Percentiles rank a stretch among this genome's conserved stretches.
These are phyloP conservation scores for Sclerotinia spermophila DNA, from an alignment of 2,329 filamentous ascomycete species.

Conservation along the genomic window DNA sequence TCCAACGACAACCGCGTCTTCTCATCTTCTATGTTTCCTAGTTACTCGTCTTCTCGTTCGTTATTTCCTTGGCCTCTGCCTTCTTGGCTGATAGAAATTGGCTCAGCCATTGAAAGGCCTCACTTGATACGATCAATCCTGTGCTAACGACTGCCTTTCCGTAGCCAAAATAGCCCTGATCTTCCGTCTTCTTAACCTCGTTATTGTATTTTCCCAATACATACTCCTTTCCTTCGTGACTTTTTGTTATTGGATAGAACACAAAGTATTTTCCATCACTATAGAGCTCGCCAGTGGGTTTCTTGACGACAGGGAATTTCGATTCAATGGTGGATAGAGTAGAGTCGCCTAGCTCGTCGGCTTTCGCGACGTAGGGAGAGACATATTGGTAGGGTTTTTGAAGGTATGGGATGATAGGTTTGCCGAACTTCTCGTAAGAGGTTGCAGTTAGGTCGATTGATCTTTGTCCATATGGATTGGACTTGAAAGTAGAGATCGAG, in stretches of 20 bases:
- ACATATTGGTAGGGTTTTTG: slow-evolving; percentile 76
- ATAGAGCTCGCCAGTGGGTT: slow-evolving; percentile 69
- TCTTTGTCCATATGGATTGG: slow-evolving; percentile 78
- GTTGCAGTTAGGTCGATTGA: slow-evolving; percentile 51
- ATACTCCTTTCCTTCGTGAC: slow-evolving; percentile 58
- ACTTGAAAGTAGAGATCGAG: slow-evolving; percentile 71
- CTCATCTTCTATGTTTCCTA: neutral
- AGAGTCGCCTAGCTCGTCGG: slow-evolving; percentile 71
- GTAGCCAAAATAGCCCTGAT: slow-evolving; percentile 60
- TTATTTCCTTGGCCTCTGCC: slow-evolving; percentile 53
- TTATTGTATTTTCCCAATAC: slow-evolving; percentile 53
- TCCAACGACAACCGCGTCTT: neutral
- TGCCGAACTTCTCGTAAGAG: slow-evolving; percentile 51
- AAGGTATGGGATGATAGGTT: slow-evolving; percentile 75
- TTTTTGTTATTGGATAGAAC: slow-evolving; percentile 60
- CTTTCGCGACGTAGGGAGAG: slow-evolving; percentile 78
- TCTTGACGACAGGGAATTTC: slow-evolving; percentile 69
- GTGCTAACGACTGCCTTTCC: slow-evolving; percentile 69
- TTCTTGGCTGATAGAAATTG: slow-evolving; percentile 59
- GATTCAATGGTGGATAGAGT: slow-evolving; percentile 67
- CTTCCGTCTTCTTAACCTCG: slow-evolving; percentile 61
- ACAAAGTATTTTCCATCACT: slow-evolving; percentile 59
- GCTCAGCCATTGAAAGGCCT: slow-evolving; percentile 60
- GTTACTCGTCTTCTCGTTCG: slow-evolving; percentile 44
- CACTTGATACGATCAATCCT: slow-evolving; percentile 61